Conservation (phyloP, 2,329 filamentous ascomycete genomes). For the Cryphonectria naterciae region DNA sequence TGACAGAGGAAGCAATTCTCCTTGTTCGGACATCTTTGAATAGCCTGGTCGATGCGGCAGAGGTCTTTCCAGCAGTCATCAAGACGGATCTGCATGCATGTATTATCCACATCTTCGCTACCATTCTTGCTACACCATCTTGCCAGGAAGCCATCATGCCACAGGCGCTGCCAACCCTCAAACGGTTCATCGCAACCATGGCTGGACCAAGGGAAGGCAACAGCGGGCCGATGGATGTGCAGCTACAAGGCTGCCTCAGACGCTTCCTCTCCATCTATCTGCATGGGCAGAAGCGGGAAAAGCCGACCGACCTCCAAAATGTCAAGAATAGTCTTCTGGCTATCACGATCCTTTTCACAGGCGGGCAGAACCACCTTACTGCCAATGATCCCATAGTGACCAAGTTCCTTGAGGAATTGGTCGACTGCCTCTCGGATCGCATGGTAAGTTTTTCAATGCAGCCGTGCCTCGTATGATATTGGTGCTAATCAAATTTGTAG, state of each 20-base stretch:
- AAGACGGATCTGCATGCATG: conserved; percentile 95
- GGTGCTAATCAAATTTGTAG: conserved; percentile 43
- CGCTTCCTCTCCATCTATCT: conserved; percentile 82
- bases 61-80: conserved; percentile 95
- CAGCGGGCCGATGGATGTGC: conserved; percentile 61
- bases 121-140: conserved; percentile 81
- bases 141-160: conserved; percentile 91
- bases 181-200: conserved; percentile 84
- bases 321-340: conserved; percentile 93
- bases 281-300: conserved; percentile 74
- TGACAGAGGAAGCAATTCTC: conserved; percentile 84
- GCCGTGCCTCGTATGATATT: background rate
- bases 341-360: conserved; percentile 85
- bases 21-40: conserved; percentile 81
- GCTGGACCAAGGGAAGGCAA: conserved; percentile 49
- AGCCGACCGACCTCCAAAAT: conserved; percentile 76
- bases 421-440: conserved; percentile 80
- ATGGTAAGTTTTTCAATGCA: conserved; percentile 58
- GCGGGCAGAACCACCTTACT: conserved; percentile 73
- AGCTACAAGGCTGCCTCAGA: conserved; percentile 80
- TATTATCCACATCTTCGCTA: conserved; percentile 95
- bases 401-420: conserved; percentile 76
- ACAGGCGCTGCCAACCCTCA: conserved; percentile 86
- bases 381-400: conserved; percentile 75
- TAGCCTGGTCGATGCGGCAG: conserved; percentile 89